A percentile compares a stretch with the other conserved stretches of the same genome.
These are phyloP conservation scores for Flueggea neowawraea DNA, from an alignment of 441 rosid genomes.

Conservation along the genomic window DNA sequence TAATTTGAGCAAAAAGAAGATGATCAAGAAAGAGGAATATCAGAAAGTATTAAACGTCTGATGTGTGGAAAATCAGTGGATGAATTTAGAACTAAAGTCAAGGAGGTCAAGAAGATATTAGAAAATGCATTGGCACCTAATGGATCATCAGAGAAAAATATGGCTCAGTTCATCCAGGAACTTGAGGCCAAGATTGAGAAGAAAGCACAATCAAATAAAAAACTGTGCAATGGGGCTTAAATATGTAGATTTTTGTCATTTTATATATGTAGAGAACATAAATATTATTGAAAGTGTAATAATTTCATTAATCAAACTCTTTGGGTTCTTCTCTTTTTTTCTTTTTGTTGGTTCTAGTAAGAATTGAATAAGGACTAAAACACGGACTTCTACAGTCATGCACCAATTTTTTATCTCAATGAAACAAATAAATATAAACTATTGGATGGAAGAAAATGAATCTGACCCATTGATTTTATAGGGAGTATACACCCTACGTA, in stretches of 20 bases:
- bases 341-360: too few species aligned
- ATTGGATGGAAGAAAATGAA: too few species aligned
- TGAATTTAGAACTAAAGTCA: slow-evolving; percentile 22
- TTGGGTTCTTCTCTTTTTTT: too few species aligned
- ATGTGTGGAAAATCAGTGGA: slow-evolving; percentile 36
- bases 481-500: too few species aligned
- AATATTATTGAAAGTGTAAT: too few species aligned
- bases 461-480: too few species aligned
- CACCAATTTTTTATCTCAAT: too few species aligned
- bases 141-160: slow-evolving; percentile 51
- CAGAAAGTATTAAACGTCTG: slow-evolving; percentile 33
- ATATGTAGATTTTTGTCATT: too few species aligned
- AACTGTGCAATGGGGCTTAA: neutral
- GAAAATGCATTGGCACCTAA: slow-evolving; percentile 32
- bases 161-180: slow-evolving; percentile 35
- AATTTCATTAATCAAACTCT: too few species aligned
- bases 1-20: slow-evolving; percentile 34
- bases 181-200: slow-evolving; percentile 27
- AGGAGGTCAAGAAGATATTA: slow-evolving; percentile 31
- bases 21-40: slow-evolving; percentile 32
- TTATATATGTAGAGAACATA: neutral
- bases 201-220: slow-evolving; percentile 1
- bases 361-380: too few species aligned
- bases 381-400: too few species aligned
- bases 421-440: too few species aligned